phyloP scores from a whole-genome alignment of 2,329 filamentous ascomycete species.

The Trichoderma oligosporum region DNA sequence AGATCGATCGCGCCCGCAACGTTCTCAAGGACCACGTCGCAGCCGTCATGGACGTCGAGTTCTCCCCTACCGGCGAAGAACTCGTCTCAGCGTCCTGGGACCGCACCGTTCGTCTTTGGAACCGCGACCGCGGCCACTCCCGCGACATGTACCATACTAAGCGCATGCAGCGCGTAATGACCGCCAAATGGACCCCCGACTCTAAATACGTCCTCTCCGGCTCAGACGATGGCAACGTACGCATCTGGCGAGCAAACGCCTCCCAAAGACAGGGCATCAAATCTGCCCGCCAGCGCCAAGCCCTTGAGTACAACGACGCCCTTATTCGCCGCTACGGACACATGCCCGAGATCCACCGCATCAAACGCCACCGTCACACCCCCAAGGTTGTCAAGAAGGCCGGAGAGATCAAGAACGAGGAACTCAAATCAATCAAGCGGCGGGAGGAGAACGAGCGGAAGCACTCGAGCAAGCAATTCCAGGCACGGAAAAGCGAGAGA shows the following conservation, averaged over 20 bases:
- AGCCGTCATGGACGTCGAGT: slow-evolving; percentile 96
- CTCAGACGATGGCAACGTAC: slow-evolving; percentile 84
- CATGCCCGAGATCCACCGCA: slow-evolving; percentile 93
- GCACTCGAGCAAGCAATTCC: slow-evolving; percentile 79
- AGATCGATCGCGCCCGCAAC: slow-evolving; percentile 81
- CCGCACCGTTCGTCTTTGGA: slow-evolving; percentile 84
- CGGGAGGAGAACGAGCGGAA: slow-evolving; percentile 91
- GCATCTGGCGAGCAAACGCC: slow-evolving; percentile 85
- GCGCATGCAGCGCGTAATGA: slow-evolving; percentile 93
- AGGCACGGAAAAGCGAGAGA: slow-evolving; percentile 70
- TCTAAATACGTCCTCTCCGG: slow-evolving; percentile 85
- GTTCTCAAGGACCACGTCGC: slow-evolving; percentile 83
- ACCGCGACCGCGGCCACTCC: slow-evolving; percentile 73
- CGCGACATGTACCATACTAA: slow-evolving; percentile 97
- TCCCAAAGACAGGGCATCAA: slow-evolving; percentile 81
- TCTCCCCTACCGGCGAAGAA: slow-evolving; percentile 89
- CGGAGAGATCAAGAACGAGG: slow-evolving; percentile 86
- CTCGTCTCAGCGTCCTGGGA: slow-evolving; percentile 83
- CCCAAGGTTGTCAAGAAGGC: slow-evolving; percentile 96
- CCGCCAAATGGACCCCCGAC: slow-evolving; percentile 80
- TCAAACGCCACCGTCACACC: slow-evolving; percentile 84
- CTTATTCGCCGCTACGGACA: slow-evolving; percentile 81
- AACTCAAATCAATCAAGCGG: slow-evolving; percentile 81
- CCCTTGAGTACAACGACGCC: slow-evolving; percentile 87
- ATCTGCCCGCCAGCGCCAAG: slow-evolving; percentile 76